These are phyloP conservation scores for Penicillium subrubescens DNA, from an alignment of 495 filamentous ascomycete species.

Conservation along the genomic window DNA sequence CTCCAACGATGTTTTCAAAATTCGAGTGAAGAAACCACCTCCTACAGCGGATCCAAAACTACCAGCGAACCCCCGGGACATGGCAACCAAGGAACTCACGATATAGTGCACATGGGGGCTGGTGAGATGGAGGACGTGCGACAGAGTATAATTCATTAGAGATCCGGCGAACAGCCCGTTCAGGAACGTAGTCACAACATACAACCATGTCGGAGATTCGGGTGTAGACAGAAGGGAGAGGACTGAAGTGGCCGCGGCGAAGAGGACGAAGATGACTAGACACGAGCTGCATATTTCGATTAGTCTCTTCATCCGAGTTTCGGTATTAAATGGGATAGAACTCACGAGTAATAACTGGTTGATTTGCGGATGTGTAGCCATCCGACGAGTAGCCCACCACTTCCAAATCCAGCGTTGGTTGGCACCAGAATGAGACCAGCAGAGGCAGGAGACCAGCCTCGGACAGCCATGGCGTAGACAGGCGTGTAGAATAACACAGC, in stretches of 20 bases:
- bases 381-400: conserved; percentile 69
- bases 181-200: conserved; percentile 57
- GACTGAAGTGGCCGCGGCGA: conserved; percentile 50
- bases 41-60: conserved; percentile 76
- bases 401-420: conserved; percentile 73
- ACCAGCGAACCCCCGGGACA: conserved; percentile 73
- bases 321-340: background rate
- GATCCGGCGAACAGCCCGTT: conserved; percentile 73
- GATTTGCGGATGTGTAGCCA: conserved; percentile 67
- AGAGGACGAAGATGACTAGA: conserved; percentile 55
- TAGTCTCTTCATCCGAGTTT: background rate
- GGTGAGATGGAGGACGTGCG: conserved; percentile 73
- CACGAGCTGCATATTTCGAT: conserved; percentile 41
- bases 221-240: conserved; percentile 56
- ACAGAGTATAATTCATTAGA: conserved; percentile 73
- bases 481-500: conserved; percentile 76
- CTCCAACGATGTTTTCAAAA: conserved; percentile 56
- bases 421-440: conserved; percentile 74
- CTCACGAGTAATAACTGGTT: conserved; percentile 64
- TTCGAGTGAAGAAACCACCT: conserved; percentile 70
- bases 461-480: conserved; percentile 71
- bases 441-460: conserved; percentile 61
- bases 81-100: conserved; percentile 67
- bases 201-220: conserved; percentile 43
- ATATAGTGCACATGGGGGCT: conserved; percentile 64